Conservation (phyloP, 2,329 filamentous ascomycete species). For the Botrytis deweyae region DNA sequence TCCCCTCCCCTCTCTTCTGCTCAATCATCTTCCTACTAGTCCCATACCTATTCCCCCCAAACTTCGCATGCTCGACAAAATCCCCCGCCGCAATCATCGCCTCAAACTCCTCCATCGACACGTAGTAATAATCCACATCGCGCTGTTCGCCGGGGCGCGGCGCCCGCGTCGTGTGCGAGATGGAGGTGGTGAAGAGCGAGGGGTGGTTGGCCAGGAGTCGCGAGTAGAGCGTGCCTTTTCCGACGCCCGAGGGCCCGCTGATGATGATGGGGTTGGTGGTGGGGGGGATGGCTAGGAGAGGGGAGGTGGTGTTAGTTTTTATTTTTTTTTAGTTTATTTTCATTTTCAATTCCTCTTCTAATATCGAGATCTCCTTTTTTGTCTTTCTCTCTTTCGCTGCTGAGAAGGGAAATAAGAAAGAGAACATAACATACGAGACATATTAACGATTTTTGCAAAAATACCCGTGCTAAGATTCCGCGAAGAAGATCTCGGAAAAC, state of each 20-base stretch:
- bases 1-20: conserved; percentile 67
- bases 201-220: conserved; percentile 63
- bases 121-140: conserved; percentile 80
- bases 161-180: conserved; percentile 75
- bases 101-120: conserved; percentile 64
- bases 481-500: neutral
- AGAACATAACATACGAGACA: conserved; percentile 35
- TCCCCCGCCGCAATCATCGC: conserved; percentile 64
- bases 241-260: conserved; percentile 75
- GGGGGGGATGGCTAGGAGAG: conserved; percentile 23
- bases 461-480: no score
- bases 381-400: no score
- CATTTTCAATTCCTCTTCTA: neutral
- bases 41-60: conserved; percentile 84
- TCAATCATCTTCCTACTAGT: conserved; percentile 74
- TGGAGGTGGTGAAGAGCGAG: conserved; percentile 55
- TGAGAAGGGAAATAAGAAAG: neutral
- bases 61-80: conserved; percentile 84
- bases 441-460: neutral
- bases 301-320: conserved; percentile 10
- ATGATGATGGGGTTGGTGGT: conserved; percentile 63
- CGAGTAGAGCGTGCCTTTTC: conserved; percentile 78
- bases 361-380: neutral
- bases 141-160: conserved; percentile 74
- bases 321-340: neutral